A percentile compares a stretch with the other conserved stretches of the same genome.
These are phyloP conservation scores for Eucalyptus marginata DNA, from an alignment of 345 rosid genomes.

Conservation along the genomic window DNA sequence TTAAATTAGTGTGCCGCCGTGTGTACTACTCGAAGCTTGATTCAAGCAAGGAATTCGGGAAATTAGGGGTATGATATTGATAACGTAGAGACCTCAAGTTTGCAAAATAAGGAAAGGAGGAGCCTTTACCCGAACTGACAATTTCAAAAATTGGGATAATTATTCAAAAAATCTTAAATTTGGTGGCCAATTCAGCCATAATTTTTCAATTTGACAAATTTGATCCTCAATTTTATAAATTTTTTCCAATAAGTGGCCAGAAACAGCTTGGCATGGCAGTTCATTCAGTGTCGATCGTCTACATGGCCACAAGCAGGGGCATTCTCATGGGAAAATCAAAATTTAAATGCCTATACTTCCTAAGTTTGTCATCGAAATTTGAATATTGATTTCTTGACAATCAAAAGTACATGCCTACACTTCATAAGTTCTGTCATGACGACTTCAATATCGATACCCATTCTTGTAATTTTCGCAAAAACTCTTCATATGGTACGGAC, in stretches of 20 bases:
- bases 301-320: neutral
- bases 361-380: neutral
- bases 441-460: neutral
- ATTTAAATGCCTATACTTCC: neutral
- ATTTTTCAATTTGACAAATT: neutral
- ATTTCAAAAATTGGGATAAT: neutral
- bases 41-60: neutral
- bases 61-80: neutral
- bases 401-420: neutral
- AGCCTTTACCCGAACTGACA: neutral
- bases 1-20: neutral
- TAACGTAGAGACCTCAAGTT: neutral
- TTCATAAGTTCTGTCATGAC: neutral
- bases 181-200: neutral
- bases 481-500: neutral
- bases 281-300: rapidly evolving
- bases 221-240: neutral
- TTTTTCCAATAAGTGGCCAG: rapidly evolving
- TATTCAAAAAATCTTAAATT: neutral
- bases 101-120: neutral
- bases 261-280: rapidly evolving
- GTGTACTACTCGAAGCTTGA: neutral
- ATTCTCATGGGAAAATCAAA: neutral
- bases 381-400: neutral
- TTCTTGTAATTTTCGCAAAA: neutral